These are phyloP conservation scores for Cyamopsis tetragonoloba DNA, from an alignment of 306 rosid species.

Conservation along the genomic window DNA sequence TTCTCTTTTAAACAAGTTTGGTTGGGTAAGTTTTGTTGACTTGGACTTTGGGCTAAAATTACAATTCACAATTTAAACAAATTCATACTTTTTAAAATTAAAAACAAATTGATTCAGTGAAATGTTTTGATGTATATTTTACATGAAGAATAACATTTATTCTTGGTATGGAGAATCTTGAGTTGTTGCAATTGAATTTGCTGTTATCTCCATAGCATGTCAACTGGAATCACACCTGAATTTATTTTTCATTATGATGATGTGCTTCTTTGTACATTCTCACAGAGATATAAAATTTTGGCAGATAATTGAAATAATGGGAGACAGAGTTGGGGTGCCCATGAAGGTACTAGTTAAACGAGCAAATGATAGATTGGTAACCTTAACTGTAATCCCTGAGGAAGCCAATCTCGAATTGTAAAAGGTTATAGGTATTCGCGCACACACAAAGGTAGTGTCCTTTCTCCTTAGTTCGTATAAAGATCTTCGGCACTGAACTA, in stretches of 20 bases:
- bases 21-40: background rate
- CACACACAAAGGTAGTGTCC: background rate
- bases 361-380: slow-evolving; percentile 35
- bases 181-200: background rate
- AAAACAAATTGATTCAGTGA: background rate
- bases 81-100: background rate
- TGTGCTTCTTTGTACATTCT: slow-evolving; percentile 1
- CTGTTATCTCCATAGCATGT: background rate
- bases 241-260: background rate
- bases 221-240: background rate
- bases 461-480: no score
- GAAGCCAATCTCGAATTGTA: slow-evolving; percentile 56
- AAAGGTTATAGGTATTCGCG: background rate
- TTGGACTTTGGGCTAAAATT: background rate
- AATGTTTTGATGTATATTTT: background rate
- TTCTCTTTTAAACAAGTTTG: no score
- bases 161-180: background rate
- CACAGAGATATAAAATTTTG: slow-evolving; percentile 5
- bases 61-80: background rate
- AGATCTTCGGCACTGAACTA: background rate
- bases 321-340: slow-evolving; percentile 65
- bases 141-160: background rate
- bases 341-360: slow-evolving; percentile 60
- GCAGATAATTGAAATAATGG: slow-evolving; percentile 78
- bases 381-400: slow-evolving; percentile 67